These are phyloP conservation scores for Heteromeles arbutifolia DNA, from an alignment of 306 rosid genomes.

Conservation along the genomic window DNA sequence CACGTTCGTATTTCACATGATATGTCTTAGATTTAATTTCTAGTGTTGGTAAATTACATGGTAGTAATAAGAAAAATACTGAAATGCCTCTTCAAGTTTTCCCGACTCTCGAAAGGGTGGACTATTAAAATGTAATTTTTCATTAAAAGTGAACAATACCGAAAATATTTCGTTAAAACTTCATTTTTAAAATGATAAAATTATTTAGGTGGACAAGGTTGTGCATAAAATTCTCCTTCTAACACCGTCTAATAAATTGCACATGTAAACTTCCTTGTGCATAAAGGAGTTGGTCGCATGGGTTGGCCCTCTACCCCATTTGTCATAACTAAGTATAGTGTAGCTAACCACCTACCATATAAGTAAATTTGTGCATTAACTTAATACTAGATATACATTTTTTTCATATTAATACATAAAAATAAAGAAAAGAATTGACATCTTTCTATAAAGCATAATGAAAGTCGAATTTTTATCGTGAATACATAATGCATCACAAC, in stretches of 20 bases:
- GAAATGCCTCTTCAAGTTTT: accelerated
- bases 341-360: not conserved
- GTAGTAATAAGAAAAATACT: accelerated
- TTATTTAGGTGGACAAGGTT: not conserved
- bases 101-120: accelerated
- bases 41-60: accelerated
- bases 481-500: too few relatives aligned
- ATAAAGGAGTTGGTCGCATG: not conserved
- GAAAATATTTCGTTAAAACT: too few relatives aligned
- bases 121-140: too few relatives aligned
- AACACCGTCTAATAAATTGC: not conserved
- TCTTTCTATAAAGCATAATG: too few relatives aligned
- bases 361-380: not conserved
- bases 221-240: not conserved
- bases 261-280: not conserved
- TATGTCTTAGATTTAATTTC: too few relatives aligned
- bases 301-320: not conserved
- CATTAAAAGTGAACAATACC: too few relatives aligned
- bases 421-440: too few relatives aligned
- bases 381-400: not conserved
- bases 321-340: not conserved
- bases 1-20: too few relatives aligned
- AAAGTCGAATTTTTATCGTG: too few relatives aligned
- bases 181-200: not conserved
- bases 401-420: not conserved